Evolutionary conservation across 148 eudicot genomes (phyloP), one percentile per base, ranked within the genome.

Genomic region (Rhododendron ovatum): DNA sequence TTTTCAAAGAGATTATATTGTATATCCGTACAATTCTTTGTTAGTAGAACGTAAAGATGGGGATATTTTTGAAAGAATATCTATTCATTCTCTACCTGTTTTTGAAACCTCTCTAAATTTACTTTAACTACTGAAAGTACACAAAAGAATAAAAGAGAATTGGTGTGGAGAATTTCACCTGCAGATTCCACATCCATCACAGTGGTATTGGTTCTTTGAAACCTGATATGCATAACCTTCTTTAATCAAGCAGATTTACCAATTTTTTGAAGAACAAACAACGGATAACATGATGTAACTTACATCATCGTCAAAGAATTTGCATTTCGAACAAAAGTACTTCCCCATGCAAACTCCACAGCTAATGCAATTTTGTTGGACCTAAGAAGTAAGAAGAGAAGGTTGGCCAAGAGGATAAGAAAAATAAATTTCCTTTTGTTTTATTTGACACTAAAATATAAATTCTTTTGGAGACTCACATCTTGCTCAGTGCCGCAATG

Each of bases 171-270:
- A 80, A 33, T 69, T 51, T 47, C 24, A 93, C 96, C 98, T 95
- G 94, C 96, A 95, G 50, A 95, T 92, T 88, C 97, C 95, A 85
- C 98, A 95, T 88, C 93, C 90, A 80, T 93, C 90, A 73, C 97
- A 95, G 86, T 95, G 98, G 86, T 93, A 95, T 82, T 92, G 96
- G 83, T 91, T 89, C 93, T 95, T 95, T 15, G 93, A 91, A 59
- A 91, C 93, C 98, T 78, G 67, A 84, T 47, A 14, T 55, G 55
- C 48, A 65, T 35, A 81, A 73, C 55, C 53, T 53, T 84, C 43
- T 59, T 47, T 75, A 65, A 13, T 63, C 18, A 8, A 24, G 59
- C 37, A 4, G 11, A 3, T 37, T 74, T 14, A 71, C 14, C 43
- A 47, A 5, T 5, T 22, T 59, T 20, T 14, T 7, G 13, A 13